phyloP scores from a whole-genome alignment of 192 early-diverging fungal genomes.

The Paraglomus occultum region DNA sequence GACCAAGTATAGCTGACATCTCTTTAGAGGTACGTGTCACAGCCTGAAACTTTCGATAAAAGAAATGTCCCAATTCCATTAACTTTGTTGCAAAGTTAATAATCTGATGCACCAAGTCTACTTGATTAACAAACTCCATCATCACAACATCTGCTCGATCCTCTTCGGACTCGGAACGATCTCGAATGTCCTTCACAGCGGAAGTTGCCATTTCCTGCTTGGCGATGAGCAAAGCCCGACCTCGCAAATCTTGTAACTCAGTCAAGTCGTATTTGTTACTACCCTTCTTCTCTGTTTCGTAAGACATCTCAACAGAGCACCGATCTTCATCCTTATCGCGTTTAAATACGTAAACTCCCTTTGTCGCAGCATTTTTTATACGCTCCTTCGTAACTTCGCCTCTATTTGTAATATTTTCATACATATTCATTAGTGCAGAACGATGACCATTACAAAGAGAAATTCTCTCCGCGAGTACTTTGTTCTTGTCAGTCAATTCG shows the following conservation, averaged over 20 bases:
- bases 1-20: not conserved
- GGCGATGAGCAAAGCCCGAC: conserved; percentile 15
- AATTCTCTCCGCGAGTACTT: conserved; percentile 1
- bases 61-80: conserved; percentile 15
- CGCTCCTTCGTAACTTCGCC: conserved; percentile 27
- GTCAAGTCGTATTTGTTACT: not conserved
- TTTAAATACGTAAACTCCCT: conserved; percentile 21
- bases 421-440: conserved; percentile 26
- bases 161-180: not conserved
- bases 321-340: conserved; percentile 1
- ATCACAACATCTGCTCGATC: not conserved
- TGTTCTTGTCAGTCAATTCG: not conserved
- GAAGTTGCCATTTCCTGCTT: not conserved
- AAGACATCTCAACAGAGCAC: not conserved
- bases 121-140: conserved; percentile 17
- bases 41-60: not conserved
- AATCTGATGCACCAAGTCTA: conserved; percentile 21
- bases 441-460: not conserved
- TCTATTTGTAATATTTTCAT: conserved; percentile 17
- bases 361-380: conserved; percentile 19
- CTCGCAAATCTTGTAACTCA: conserved; percentile 14
- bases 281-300: not conserved
- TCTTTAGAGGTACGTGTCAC: not conserved
- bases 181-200: not conserved
- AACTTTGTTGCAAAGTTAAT: not conserved